Evolutionary conservation across 2,329 filamentous ascomycete species (phyloP).

Genomic region (Calonectria ilicicola): DNA sequence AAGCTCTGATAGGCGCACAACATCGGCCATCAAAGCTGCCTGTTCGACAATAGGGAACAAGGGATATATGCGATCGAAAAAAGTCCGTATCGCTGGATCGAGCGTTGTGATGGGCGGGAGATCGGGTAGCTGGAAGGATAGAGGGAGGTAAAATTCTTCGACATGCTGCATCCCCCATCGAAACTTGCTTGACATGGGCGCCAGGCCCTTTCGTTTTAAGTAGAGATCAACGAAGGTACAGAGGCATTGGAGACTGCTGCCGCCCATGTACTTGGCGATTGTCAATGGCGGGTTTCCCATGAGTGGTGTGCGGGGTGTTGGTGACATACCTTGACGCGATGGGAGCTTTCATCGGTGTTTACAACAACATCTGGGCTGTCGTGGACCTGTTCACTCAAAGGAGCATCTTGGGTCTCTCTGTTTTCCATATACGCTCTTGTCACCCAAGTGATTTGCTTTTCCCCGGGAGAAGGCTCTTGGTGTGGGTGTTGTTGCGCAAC

Average conservation of each 20-base stretch:
- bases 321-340: constrained; percentile 33
- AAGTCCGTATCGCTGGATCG: constrained; percentile 36
- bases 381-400: constrained; percentile 25
- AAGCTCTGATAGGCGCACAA: constrained; percentile 29
- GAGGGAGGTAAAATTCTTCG: constrained; percentile 31
- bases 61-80: constrained; percentile 35
- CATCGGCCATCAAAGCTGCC: constrained; percentile 29
- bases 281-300: not conserved
- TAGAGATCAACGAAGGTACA: constrained; percentile 34
- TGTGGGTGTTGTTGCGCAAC: not conserved
- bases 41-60: constrained; percentile 33
- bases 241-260: constrained; percentile 35
- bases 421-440: constrained; percentile 35
- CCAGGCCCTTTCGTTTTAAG: constrained; percentile 29
- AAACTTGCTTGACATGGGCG: constrained; percentile 33
- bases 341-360: constrained; percentile 38
- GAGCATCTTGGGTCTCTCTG: constrained; percentile 24
- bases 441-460: constrained; percentile 33
- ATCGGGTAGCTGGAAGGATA: constrained; percentile 28
- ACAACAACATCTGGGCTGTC: constrained; percentile 36
- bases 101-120: constrained; percentile 29
- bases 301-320: not conserved
- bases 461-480: constrained; percentile 18
- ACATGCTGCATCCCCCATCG: constrained; percentile 39
- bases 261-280: constrained; percentile 34